A percentile compares a stretch with the other conserved stretches of the same genome.
Evolutionary conservation across 2,329 filamentous ascomycete genomes (phyloP).

Genomic region (Elsinoe australis): DNA sequence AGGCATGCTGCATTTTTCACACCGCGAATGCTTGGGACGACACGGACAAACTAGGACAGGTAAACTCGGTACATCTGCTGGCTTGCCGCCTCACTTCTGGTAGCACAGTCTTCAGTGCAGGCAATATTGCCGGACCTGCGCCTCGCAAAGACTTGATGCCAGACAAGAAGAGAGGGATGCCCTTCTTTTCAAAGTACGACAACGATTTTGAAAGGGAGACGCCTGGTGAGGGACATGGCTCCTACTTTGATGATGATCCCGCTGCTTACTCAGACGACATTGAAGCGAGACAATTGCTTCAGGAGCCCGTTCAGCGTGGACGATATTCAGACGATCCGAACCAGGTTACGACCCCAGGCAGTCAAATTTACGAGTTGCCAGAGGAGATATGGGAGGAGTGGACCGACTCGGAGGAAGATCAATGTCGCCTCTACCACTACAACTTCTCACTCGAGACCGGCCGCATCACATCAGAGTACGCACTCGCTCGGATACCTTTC

Average conservation of each 20-base stretch:
- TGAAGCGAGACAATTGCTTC: conserved; percentile 18
- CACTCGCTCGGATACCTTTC: conserved; percentile 56
- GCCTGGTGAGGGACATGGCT: conserved; percentile 24
- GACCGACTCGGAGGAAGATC: conserved; percentile 46
- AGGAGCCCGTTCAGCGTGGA: conserved; percentile 10
- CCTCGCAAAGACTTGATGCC: conserved; percentile 26
- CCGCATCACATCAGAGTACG: conserved; percentile 54
- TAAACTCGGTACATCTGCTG: conserved; percentile 52
- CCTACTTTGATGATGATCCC: conserved; percentile 26
- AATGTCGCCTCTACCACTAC: conserved; percentile 65
- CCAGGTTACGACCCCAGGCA: not conserved
- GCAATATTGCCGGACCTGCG: conserved; percentile 52
- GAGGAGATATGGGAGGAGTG: conserved; percentile 16
- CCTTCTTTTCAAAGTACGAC: conserved; percentile 42
- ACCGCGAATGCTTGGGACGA: conserved; percentile 63
- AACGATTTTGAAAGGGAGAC: conserved; percentile 25
- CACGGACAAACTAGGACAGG: conserved; percentile 31
- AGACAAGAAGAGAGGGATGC: conserved; percentile 32
- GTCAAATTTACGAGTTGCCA: conserved; percentile 9
- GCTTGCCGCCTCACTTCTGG: conserved; percentile 61
- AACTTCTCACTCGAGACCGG: conserved; percentile 45
- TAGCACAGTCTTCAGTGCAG: conserved; percentile 56
- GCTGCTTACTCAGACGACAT: conserved; percentile 17
- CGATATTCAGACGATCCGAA: not conserved
- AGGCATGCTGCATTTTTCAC: conserved; percentile 62